Percentiles rank a stretch among this genome's conserved stretches.
Evolutionary conservation across 371 early-diverging fungal species (phyloP).

Genomic region (Scutellospora calospora): DNA sequence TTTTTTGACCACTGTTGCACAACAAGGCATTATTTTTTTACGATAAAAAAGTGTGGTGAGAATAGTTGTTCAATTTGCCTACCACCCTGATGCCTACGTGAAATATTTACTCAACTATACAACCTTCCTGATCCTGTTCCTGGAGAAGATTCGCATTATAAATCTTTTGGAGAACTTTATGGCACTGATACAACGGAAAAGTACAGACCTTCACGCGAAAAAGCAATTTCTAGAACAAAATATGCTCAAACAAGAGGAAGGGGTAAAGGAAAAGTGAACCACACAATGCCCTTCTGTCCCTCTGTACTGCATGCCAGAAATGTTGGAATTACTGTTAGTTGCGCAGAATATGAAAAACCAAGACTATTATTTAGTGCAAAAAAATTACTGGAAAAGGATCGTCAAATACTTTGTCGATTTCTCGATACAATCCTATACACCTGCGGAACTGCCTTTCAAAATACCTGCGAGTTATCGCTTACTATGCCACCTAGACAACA

Average conservation of each 20-base stretch:
- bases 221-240: no score
- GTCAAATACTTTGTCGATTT: background rate
- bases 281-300: background rate
- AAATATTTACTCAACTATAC: background rate
- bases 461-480: background rate
- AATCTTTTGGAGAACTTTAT: background rate
- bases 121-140: background rate
- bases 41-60: background rate
- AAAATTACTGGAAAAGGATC: background rate
- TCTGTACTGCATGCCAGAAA: background rate
- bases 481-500: background rate
- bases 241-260: no score
- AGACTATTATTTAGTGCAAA: background rate
- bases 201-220: background rate
- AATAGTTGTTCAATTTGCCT: background rate
- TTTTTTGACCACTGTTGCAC: background rate
- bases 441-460: background rate
- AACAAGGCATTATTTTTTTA: background rate
- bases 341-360: background rate
- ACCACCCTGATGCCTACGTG: background rate
- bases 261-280: no score
- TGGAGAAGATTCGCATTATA: background rate
- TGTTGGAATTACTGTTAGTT: background rate
- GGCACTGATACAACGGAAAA: background rate
- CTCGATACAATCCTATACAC: background rate